phyloP scores from a whole-genome alignment of 495 filamentous ascomycete species.

The Lepidopterella palustris region DNA sequence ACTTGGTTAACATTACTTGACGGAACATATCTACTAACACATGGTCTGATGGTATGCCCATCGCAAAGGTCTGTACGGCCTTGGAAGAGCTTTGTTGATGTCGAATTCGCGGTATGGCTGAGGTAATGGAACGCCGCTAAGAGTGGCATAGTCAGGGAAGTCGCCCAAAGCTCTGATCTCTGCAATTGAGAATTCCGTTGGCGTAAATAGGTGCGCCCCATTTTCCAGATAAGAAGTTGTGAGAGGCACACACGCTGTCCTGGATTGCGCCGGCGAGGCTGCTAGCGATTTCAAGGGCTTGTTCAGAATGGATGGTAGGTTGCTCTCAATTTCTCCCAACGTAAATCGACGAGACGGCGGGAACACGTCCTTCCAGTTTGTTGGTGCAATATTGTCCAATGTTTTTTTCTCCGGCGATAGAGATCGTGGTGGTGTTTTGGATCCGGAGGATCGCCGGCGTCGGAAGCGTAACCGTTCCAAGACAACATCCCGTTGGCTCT shows the following conservation, averaged over 20 bases:
- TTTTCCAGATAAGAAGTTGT: constrained; percentile 18
- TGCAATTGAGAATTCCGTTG: constrained; percentile 56
- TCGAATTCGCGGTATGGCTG: constrained; percentile 55
- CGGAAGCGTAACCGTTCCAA: constrained; percentile 28
- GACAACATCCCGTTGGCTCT: constrained; percentile 24
- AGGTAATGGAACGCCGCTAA: constrained; percentile 76
- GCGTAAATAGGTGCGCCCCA: constrained; percentile 43
- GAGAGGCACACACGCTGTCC: constrained; percentile 24
- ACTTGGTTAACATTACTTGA: not conserved
- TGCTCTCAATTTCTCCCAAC: constrained; percentile 36
- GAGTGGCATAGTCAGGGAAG: constrained; percentile 73
- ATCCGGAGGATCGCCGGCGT: constrained; percentile 22
- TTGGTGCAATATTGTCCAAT: constrained; percentile 13
- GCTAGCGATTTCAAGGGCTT: constrained; percentile 19
- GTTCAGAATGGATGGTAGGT: constrained; percentile 23
- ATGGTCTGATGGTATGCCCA: constrained; percentile 93
- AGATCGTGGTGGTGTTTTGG: constrained; percentile 52
- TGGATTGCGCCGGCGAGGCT: constrained; percentile 24
- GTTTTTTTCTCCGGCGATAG: constrained; percentile 43
- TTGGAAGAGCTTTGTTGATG: constrained; percentile 35
- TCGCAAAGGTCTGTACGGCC: constrained; percentile 62
- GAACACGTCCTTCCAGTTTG: constrained; percentile 45
- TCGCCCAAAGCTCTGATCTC: constrained; percentile 71
- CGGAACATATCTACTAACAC: constrained; percentile 53
- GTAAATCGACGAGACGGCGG: constrained; percentile 51